Conservation (phyloP, 148 eudicot genomes). For the Fallopia convolvulus region DNA sequence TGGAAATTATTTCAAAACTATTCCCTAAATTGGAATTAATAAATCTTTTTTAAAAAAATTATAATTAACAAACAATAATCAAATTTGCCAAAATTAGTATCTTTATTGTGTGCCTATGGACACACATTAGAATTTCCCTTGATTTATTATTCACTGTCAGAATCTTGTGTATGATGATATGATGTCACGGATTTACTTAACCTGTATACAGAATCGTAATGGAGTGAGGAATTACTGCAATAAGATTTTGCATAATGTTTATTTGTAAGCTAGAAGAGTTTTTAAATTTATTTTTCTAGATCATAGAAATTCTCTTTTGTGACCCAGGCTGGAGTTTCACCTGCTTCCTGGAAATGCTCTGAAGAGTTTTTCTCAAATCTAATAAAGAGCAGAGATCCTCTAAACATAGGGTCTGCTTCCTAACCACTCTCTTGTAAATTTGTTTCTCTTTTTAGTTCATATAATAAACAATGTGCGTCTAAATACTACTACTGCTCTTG, state of each 20-base stretch:
- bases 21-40: too few relatives aligned
- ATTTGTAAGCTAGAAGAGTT: neutral
- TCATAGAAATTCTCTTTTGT: neutral
- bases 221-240: neutral
- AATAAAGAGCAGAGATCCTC: conserved; percentile 85
- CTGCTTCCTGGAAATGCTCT: conserved; percentile 98
- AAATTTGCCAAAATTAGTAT: too few relatives aligned
- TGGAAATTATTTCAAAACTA: too few relatives aligned
- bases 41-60: too few relatives aligned
- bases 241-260: neutral
- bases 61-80: too few relatives aligned
- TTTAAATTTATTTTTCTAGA: neutral
- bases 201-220: neutral
- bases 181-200: neutral
- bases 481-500: conserved; percentile 1
- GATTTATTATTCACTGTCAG: neutral
- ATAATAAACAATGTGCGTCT: neutral
- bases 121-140: too few relatives aligned
- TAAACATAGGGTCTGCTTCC: conserved; percentile 69
- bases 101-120: too few relatives aligned
- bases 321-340: conserved; percentile 48
- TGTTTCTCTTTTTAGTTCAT: neutral
- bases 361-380: conserved; percentile 85
- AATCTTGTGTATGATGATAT: neutral
- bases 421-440: neutral